Evolutionary conservation across 2,329 filamentous ascomycete species (phyloP), one percentile per base, ranked within the genome.

Genomic region (Cladobotryum protrusum): DNA sequence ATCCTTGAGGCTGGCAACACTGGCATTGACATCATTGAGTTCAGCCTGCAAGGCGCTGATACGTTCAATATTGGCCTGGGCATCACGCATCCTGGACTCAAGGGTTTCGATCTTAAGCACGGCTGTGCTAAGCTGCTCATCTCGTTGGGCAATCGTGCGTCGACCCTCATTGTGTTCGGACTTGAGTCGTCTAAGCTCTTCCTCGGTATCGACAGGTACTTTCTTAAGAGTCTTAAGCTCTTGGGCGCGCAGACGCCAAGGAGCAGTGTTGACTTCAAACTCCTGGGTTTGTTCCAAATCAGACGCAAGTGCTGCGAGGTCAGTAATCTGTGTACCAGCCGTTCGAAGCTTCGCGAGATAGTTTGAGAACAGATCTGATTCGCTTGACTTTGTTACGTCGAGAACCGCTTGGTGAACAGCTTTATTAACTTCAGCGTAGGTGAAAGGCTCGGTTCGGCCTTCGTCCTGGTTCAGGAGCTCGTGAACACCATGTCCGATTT

Each of bases 21-120:
- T 70, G 51, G 74, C 67, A 54, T 76, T 74, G 20, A 78, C 73
- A 15, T 75, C 70, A 44, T 76, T 75, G 19, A 87, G 73, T 58
- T 76, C 72, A 33, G 69, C 69, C 65, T 89, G 85, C 12, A 89
- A 74, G 48, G 82, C 81, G 17, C 74, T 73, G 57, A 89, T 87
- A 47, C 77, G 78, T 45, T 83, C 81, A 13, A 87, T 82, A 68
- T 92, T 91, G 63, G 86, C 83, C 56, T 83, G 82, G 5, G 88
- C 87, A 62, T 95, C 90, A 51, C 85, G 83, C 84, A 93, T 91
- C 50, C 89, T 79, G 7, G 88, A 87, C 66, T 95, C 88, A 35
- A 97, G 82, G 37, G 93, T 88, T 68, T 96, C 92, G 58, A 96
- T 95, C 67, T 93, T 91, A 58, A 96, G 86, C n/a, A 85, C 81